Evolutionary conservation across 805 yeast species (phyloP).

Genomic region (Lachancea nothofagi): DNA sequence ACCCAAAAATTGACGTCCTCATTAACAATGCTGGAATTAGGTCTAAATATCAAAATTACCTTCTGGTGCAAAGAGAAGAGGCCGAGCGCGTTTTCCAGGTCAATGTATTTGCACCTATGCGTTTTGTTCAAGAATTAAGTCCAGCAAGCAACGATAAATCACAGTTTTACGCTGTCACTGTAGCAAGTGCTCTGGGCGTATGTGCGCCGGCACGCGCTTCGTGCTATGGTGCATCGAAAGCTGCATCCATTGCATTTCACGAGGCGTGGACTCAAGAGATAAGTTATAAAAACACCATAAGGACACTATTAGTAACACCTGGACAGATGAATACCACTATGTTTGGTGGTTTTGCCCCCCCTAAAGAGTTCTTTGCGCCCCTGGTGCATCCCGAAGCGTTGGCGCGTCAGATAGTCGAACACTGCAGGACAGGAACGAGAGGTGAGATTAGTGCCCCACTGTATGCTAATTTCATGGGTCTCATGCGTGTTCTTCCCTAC

Average conservation of each 20-base stretch:
- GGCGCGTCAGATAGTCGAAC: conserved; percentile 49
- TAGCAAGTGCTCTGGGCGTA: conserved; percentile 76
- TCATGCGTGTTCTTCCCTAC: conserved; percentile 66
- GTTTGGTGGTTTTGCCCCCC: conserved; percentile 74
- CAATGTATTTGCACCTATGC: conserved; percentile 61
- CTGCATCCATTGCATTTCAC: conserved; percentile 77
- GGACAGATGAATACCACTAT: conserved; percentile 76
- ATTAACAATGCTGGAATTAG: conserved; percentile 83
- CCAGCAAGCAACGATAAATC: conserved; percentile 47
- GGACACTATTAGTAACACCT: conserved; percentile 71
- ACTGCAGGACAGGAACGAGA: conserved; percentile 55
- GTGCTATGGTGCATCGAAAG: conserved; percentile 82
- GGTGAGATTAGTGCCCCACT: conserved; percentile 70
- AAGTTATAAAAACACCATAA: conserved; percentile 43
- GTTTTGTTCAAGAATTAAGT: conserved; percentile 59
- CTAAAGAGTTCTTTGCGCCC: conserved; percentile 73
- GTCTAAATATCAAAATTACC: conserved; percentile 43
- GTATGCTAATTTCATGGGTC: conserved; percentile 66
- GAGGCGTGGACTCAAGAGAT: conserved; percentile 76
- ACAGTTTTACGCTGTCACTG: conserved; percentile 70
- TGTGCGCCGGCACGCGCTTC: conserved; percentile 71
- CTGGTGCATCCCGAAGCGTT: conserved; percentile 55
- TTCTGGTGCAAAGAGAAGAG: conserved; percentile 46
- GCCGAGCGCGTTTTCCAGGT: conserved; percentile 54
- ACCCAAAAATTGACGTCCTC: conserved; percentile 49